Evolutionary conservation across 495 filamentous ascomycete genomes (phyloP).

Genomic region (Penicillium longicatenatum): DNA sequence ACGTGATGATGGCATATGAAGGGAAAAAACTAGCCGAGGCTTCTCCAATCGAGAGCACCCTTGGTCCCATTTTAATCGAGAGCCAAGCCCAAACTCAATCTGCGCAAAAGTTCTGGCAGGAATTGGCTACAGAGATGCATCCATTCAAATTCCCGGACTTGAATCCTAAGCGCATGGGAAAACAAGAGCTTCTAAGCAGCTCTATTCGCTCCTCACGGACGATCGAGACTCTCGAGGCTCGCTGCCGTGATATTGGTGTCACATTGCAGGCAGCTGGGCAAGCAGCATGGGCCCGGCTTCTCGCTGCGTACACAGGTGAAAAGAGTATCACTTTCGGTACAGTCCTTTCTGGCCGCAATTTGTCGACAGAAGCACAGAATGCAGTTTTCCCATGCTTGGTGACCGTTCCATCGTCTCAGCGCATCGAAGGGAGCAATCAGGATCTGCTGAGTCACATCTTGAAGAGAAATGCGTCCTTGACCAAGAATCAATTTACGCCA

Average conservation of each 20-base stretch:
- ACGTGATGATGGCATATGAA: conserved; percentile 48
- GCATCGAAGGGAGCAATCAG: conserved; percentile 50
- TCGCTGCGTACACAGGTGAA: conserved; percentile 74
- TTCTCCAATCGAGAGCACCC: conserved; percentile 36
- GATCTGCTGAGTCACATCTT: conserved; percentile 60
- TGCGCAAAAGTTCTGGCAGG: conserved; percentile 62
- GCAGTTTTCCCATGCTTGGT: conserved; percentile 72
- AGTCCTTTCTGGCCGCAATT: conserved; percentile 68
- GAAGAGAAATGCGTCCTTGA: conserved; percentile 58
- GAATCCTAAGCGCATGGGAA: conserved; percentile 56
- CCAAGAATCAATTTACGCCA: conserved; percentile 69
- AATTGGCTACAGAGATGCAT: conserved; percentile 49
- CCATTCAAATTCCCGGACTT: conserved; percentile 69
- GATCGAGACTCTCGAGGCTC: conserved; percentile 49
- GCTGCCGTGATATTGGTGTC: conserved; percentile 54
- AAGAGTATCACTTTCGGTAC: conserved; percentile 67
- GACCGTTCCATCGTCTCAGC: conserved; percentile 66
- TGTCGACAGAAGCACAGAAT: conserved; percentile 50
- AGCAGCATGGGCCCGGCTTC: conserved; percentile 70
- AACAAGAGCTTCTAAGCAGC: conserved; percentile 35
- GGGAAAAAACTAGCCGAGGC: conserved; percentile 20
- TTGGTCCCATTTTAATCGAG: conserved; percentile 55
- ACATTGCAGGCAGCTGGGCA: conserved; percentile 72
- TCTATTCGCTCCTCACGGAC: conserved; percentile 41
- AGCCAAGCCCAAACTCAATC: conserved; percentile 31